These are phyloP conservation scores for Diaporthe australafricana DNA, from an alignment of 2,329 filamentous ascomycete species.

Conservation along the genomic window DNA sequence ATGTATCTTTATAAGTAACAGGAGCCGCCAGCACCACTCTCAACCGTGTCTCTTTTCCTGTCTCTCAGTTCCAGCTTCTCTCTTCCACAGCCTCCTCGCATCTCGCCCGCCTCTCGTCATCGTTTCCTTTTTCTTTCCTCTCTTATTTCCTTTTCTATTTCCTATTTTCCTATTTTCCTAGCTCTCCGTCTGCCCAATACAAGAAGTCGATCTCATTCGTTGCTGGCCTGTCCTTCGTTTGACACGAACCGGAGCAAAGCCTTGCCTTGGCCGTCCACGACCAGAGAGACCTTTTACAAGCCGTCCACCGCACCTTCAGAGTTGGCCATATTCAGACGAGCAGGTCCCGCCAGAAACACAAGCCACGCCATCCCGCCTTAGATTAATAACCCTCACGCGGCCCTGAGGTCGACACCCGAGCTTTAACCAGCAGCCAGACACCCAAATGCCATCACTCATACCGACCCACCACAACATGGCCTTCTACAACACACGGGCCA, in stretches of 20 bases:
- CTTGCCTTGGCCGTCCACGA: slow-evolving; percentile 27
- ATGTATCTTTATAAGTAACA: slow-evolving; percentile 36
- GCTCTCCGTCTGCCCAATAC: slow-evolving; percentile 28
- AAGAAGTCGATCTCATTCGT: slow-evolving; percentile 31
- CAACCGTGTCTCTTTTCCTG: slow-evolving; percentile 21
- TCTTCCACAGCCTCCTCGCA: slow-evolving; percentile 35
- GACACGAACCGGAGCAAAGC: slow-evolving; percentile 34
- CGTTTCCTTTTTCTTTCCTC: slow-evolving; percentile 31
- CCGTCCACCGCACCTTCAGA: slow-evolving; percentile 5
- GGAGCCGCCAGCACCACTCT: slow-evolving; percentile 28
- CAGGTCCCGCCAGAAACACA: slow-evolving; percentile 28
- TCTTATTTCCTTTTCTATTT: slow-evolving; percentile 30
- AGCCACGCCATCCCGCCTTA: slow-evolving; percentile 7
- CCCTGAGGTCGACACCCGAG: background rate
- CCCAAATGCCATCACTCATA: slow-evolving; percentile 41
- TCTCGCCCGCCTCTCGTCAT: slow-evolving; percentile 27
- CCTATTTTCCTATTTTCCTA: slow-evolving; percentile 33
- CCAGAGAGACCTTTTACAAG: slow-evolving; percentile 30
- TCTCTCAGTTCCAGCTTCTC: slow-evolving; percentile 31
- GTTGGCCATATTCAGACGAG: slow-evolving; percentile 30
- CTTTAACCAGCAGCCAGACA: slow-evolving; percentile 28
- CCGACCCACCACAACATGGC: slow-evolving; percentile 44
- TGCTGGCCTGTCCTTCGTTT: slow-evolving; percentile 35
- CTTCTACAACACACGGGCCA: slow-evolving; percentile 45
- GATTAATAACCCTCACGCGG: slow-evolving; percentile 7